Evolutionary conservation across 345 rosid genomes (phyloP).

Genomic region (Hevea brasiliensis): DNA sequence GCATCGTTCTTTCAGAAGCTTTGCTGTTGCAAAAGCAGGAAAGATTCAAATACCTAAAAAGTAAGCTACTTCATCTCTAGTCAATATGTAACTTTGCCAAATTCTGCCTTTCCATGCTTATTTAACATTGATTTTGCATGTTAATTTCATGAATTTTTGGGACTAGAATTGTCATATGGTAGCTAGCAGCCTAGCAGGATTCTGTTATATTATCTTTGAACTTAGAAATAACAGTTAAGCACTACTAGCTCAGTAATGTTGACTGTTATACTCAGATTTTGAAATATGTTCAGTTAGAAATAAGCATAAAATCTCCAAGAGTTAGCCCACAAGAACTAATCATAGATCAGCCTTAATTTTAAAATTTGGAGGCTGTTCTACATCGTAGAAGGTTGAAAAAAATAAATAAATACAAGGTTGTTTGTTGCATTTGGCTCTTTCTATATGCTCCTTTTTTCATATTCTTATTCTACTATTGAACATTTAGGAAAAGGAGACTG

Average conservation of each 20-base stretch:
- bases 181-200: no score
- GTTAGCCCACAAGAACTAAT: background rate
- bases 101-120: background rate
- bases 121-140: background rate
- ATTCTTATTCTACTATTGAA: background rate
- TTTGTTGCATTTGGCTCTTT: conserved; percentile 4
- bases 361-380: background rate
- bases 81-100: background rate
- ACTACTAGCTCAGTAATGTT: background rate
- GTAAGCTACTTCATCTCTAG: conserved; percentile 32
- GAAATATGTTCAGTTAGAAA: background rate
- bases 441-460: background rate
- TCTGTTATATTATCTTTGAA: background rate
- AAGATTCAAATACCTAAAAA: conserved; percentile 52
- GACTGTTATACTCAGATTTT: no score
- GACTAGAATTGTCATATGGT: background rate
- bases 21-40: conserved; percentile 50
- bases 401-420: background rate
- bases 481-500: conserved; percentile 70
- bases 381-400: background rate
- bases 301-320: background rate
- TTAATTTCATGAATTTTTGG: background rate
- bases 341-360: background rate
- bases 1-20: conserved; percentile 40
- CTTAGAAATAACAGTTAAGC: background rate